A percentile compares a stretch with the other conserved stretches of the same genome.
phyloP scores from a whole-genome alignment of 2,329 filamentous ascomycete genomes.

The Cercospora beticola region DNA sequence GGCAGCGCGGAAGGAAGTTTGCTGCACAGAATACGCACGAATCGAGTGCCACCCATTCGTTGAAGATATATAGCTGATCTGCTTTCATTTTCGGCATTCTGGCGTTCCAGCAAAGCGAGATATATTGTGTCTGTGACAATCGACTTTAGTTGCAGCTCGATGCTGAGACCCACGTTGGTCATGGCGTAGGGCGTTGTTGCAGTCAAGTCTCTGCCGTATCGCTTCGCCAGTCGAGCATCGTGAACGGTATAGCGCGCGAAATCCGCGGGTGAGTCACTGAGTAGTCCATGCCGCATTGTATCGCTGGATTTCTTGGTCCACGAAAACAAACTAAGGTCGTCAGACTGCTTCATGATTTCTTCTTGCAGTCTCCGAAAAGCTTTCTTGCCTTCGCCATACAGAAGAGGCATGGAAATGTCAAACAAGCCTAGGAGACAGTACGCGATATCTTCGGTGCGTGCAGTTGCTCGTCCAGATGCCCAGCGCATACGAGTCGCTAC shows the following conservation, averaged over 20 bases:
- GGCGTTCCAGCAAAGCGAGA: not conserved
- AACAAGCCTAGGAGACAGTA: slow-evolving; percentile 38
- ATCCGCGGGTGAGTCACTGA: not conserved
- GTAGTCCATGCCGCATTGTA: not conserved
- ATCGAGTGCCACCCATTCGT: not conserved
- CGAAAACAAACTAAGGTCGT: slow-evolving; percentile 7
- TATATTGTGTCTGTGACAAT: not conserved
- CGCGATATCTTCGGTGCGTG: slow-evolving; percentile 18
- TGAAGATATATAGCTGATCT: not conserved
- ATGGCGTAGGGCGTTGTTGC: not conserved
- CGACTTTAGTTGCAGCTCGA: not conserved
- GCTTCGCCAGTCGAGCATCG: not conserved
- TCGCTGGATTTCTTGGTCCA: not conserved
- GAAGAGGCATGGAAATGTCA: slow-evolving; percentile 45
- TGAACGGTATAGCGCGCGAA: not conserved
- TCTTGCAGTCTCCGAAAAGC: slow-evolving; percentile 18
- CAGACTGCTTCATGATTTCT: slow-evolving; percentile 12
- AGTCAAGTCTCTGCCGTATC: not conserved
- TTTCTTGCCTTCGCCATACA: slow-evolving; percentile 41
- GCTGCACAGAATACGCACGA: not conserved
- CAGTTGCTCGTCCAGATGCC: slow-evolving; percentile 13
- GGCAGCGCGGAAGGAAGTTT: not conserved
- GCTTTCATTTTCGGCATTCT: not conserved
- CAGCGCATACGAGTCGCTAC: slow-evolving; percentile 24
- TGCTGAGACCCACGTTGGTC: not conserved